These are phyloP conservation scores for Helicostylum pulchrum DNA, from an alignment of 192 early-diverging fungal genomes.

Conservation along the genomic window DNA sequence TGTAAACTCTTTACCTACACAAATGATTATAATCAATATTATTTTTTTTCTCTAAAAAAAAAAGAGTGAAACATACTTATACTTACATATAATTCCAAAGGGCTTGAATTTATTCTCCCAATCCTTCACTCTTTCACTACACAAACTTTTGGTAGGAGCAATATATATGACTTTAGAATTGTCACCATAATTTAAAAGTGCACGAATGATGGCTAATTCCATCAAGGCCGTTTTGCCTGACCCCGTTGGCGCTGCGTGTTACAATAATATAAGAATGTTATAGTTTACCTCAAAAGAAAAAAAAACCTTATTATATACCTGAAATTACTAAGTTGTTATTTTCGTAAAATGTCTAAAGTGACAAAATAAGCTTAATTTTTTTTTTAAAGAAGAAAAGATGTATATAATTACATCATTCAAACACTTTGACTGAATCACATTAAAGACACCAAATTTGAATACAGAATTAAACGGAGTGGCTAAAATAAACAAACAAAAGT, in stretches of 20 bases:
- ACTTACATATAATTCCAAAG: constrained; percentile 45
- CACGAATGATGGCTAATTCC: constrained; percentile 50
- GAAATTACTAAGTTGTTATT: constrained; percentile 30
- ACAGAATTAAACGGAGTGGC: constrained; percentile 21
- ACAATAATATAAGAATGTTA: not conserved
- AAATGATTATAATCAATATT: constrained; percentile 2
- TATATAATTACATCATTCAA: constrained; percentile 7
- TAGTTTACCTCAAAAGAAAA: not conserved
- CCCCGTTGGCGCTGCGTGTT: constrained; percentile 57
- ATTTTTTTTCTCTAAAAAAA: constrained; percentile 7
- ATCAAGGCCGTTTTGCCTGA: constrained; percentile 67
- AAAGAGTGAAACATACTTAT: not conserved
- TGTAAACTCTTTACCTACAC: constrained; percentile 58
- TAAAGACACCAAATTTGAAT: constrained; percentile 31
- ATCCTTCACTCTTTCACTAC: constrained; percentile 55
- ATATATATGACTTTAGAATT: constrained; percentile 63
- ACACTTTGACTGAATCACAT: constrained; percentile 19
- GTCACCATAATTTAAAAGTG: constrained; percentile 3
- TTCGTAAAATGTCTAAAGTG: constrained; percentile 19
- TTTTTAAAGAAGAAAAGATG: not conserved
- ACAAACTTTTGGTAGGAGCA: constrained; percentile 69
- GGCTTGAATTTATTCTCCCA: constrained; percentile 57
- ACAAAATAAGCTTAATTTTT: not conserved
- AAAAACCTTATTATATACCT: constrained; percentile 22
- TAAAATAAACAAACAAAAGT: not conserved